phyloP scores from a whole-genome alignment of 208 protist species.

The Wallacemonas rigidus region DNA sequence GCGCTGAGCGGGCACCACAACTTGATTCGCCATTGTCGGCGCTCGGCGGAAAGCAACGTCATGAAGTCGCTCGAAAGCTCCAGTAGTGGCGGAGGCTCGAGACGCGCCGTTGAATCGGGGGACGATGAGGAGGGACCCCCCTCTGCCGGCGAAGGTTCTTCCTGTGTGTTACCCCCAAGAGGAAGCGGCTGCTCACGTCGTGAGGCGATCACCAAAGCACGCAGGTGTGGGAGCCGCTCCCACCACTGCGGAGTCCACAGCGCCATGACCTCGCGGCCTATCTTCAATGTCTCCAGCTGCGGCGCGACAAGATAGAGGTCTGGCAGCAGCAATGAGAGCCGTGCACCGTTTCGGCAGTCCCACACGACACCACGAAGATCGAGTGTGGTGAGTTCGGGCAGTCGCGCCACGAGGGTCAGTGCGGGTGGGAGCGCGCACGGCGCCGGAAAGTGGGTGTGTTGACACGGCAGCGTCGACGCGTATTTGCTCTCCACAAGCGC shows the following conservation, averaged over 20 bases:
- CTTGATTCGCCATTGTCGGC: conserved; percentile 61
- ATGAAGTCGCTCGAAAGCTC: conserved; percentile 58
- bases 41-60: conserved; percentile 39
- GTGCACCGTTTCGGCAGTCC: conserved; percentile 20
- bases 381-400: conserved; percentile 52
- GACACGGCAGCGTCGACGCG: conserved; percentile 27
- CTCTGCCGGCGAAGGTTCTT: background rate
- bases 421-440: conserved; percentile 27
- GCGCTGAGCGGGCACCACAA: conserved; percentile 66
- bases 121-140: too few relatives aligned
- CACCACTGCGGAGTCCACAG: conserved; percentile 81
- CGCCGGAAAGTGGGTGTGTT: background rate
- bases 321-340: conserved; percentile 54
- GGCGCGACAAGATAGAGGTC: conserved; percentile 72
- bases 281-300: conserved; percentile 57
- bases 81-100: conserved; percentile 8
- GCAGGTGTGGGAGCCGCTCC: conserved; percentile 50
- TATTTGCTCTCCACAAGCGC: conserved; percentile 35
- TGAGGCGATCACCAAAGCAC: conserved; percentile 60
- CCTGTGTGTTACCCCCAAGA: background rate
- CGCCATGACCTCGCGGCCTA: conserved; percentile 51
- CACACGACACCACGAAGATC: conserved; percentile 78
- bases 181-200: conserved; percentile 30
- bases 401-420: conserved; percentile 43
- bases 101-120: background rate